Evolutionary conservation across 2,329 filamentous ascomycete genomes (phyloP).

Genomic region (Alternaria panax): DNA sequence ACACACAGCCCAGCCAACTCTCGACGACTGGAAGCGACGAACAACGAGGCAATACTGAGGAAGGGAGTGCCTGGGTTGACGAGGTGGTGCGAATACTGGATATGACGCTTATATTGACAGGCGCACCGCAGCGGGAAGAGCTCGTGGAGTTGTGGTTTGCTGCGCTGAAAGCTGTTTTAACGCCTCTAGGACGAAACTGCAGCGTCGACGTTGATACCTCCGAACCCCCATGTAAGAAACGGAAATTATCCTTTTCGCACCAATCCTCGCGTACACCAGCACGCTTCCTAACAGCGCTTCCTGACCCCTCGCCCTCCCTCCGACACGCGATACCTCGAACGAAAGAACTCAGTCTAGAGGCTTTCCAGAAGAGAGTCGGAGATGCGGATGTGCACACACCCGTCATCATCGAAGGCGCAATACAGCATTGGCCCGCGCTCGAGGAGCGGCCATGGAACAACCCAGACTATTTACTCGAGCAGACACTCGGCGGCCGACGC

Average conservation of each 20-base stretch:
- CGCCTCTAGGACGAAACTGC: neutral
- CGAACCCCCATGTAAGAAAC: conserved; percentile 26
- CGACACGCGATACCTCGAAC: conserved; percentile 31
- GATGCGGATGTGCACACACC: conserved; percentile 54
- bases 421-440: conserved; percentile 80
- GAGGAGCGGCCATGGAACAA: conserved; percentile 72
- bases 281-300: conserved; percentile 27
- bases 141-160: conserved; percentile 59
- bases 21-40: neutral
- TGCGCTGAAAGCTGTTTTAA: conserved; percentile 51
- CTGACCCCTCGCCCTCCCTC: conserved; percentile 17
- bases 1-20: conserved; percentile 6
- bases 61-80: conserved; percentile 57
- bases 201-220: neutral
- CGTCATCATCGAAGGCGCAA: conserved; percentile 71
- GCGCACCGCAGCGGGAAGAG: conserved; percentile 36
- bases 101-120: conserved; percentile 76
- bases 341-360: conserved; percentile 26
- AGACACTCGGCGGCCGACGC: conserved; percentile 77
- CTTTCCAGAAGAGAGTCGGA: conserved; percentile 41
- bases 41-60: conserved; percentile 21
- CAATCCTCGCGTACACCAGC: conserved; percentile 6
- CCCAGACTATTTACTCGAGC: conserved; percentile 75
- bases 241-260: conserved; percentile 17
- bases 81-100: conserved; percentile 73